These are phyloP conservation scores for Colletotrichum destructivum DNA, from an alignment of 2,329 filamentous ascomycete species.

Conservation along the genomic window DNA sequence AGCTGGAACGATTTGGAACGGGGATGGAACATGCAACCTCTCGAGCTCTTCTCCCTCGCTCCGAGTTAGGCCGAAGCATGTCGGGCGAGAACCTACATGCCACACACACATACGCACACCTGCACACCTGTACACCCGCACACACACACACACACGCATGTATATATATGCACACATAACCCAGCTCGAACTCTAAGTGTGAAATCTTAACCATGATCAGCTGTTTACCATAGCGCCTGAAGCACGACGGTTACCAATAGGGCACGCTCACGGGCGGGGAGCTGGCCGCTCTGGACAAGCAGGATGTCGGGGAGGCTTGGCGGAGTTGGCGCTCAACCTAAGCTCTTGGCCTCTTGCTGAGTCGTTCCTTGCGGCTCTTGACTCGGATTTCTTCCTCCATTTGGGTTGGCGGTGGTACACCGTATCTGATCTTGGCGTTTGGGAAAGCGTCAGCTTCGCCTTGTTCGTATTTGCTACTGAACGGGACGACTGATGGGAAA, in stretches of 20 bases:
- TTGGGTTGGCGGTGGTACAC: too few species aligned
- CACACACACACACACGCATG: too few species aligned
- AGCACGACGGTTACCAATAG: background rate
- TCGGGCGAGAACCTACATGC: background rate
- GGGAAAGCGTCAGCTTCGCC: background rate
- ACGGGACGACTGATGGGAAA: background rate
- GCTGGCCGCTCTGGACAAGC: too few species aligned
- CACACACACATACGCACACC: too few species aligned
- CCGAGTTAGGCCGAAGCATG: background rate
- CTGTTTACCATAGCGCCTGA: conserved; percentile 30
- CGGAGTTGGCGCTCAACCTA: background rate
- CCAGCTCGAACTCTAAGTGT: conserved; percentile 18
- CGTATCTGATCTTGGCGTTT: conserved; percentile 15
- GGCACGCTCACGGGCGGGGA: background rate
- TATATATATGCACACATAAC: background rate
- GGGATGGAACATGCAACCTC: conserved; percentile 45
- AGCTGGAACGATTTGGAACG: conserved; percentile 45
- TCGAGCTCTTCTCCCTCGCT: background rate
- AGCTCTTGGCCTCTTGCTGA: conserved; percentile 11
- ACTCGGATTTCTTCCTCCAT: conserved; percentile 23
- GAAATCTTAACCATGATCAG: conserved; percentile 2
- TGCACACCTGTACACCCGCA: too few species aligned
- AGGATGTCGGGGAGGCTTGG: too few species aligned
- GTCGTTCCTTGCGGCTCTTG: conserved; percentile 25
- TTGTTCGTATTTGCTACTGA: background rate